A percentile compares a stretch with the other conserved stretches of the same genome.
Evolutionary conservation across 129 eudicot species (phyloP).

Genomic region (Chrysanthemum lavandulifolium): DNA sequence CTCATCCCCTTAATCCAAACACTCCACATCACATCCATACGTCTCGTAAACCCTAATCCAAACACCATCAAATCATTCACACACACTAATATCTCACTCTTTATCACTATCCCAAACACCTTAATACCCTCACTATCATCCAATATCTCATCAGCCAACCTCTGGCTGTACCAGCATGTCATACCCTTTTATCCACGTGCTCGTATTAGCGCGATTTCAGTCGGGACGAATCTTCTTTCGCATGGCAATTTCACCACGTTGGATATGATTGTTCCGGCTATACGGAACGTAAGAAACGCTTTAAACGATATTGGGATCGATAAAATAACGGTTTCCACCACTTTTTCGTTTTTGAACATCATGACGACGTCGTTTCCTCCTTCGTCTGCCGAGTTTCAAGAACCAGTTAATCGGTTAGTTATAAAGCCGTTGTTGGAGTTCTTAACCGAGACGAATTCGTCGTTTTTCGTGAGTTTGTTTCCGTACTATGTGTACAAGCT

Average conservation of each 20-base stretch:
- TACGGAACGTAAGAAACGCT: conserved; percentile 53
- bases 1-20: conserved; percentile 47
- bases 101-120: conserved; percentile 69
- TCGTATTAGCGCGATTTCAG: conserved; percentile 62
- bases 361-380: conserved; percentile 79
- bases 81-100: conserved; percentile 72
- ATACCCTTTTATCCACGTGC: conserved; percentile 89
- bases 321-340: conserved; percentile 67
- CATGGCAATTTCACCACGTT: conserved; percentile 38
- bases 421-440: conserved; percentile 64
- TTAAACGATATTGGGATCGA: conserved; percentile 61
- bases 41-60: conserved; percentile 54
- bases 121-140: conserved; percentile 59
- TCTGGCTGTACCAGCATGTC: conserved; percentile 65
- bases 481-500: conserved; percentile 63
- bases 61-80: conserved; percentile 64
- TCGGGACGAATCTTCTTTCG: conserved; percentile 53
- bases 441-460: conserved; percentile 62
- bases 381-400: conserved; percentile 71
- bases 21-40: conserved; percentile 57
- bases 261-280: conserved; percentile 57
- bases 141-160: conserved; percentile 59
- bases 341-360: conserved; percentile 57
- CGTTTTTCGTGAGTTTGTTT: conserved; percentile 56
- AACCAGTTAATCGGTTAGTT: conserved; percentile 43